Base-by-base conservation (phyloP, 164 flowering plant species). In the Hamamelis virginiana region DNA sequence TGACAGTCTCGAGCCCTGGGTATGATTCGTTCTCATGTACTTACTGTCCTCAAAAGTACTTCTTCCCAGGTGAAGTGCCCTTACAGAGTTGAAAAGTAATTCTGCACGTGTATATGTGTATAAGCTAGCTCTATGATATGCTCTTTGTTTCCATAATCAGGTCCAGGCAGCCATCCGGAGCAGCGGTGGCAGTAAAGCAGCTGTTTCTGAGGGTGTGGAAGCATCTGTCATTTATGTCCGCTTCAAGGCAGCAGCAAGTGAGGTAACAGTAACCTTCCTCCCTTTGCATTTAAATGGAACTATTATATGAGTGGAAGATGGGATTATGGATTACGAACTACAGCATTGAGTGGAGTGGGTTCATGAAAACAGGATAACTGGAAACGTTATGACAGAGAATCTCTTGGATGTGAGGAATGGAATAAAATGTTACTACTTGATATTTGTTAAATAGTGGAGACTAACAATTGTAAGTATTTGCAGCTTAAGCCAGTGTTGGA, bases 211-310 rank as follows among this genome's bases (percentile, higher is more conserved):
- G 81, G 91, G 91, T 77, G 91, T 92, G 52, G 98, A 95, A 78
- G 89, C 97, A 76, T 95, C 98, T 70, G 80, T 90, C 41, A 86
- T 95, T 38, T 92, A 95, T 85, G 97, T 92, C 63, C 89, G 97
- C 61, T 95, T 95, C 77, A 89, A 95, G 82, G 98, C 97, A 64
- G 96, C 98, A 56, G 97, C 97, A 13, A 85, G 85, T 74, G 97
- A 92, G 97, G 97, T 91, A 76, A 74, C 48, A 9, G n/a, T 59
- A 67, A 47, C 27, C 45, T 22, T 48, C 66, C 45, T 19, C 9
- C 47, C 48, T 38, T 59, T 12, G 9, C 25, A 63, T 11, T 46
- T 11, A 22, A 44, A 60, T 21, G 5, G 33, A 41, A 22, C 22
- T 8, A 14, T 27, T 27, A 13, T 14, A 9, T n/a, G 59, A 55